A percentile compares a stretch with the other conserved stretches of the same genome.
Evolutionary conservation across 805 yeast species (phyloP).

Genomic region (Lipomyces oligophaga): DNA sequence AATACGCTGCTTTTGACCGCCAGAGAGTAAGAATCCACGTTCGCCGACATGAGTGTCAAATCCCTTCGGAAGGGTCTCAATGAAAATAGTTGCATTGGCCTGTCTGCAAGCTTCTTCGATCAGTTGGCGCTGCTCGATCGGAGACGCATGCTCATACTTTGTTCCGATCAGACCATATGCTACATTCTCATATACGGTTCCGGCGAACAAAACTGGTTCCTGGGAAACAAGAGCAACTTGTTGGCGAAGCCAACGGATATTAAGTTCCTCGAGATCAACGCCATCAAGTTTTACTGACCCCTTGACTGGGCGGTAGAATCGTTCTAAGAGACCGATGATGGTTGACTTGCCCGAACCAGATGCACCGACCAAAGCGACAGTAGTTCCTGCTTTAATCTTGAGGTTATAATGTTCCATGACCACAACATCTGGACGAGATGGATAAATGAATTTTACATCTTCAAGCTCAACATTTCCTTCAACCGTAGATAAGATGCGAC

Average conservation of each 20-base stretch:
- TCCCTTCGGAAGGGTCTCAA: slow-evolving; percentile 50
- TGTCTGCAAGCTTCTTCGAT: slow-evolving; percentile 45
- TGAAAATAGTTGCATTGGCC: slow-evolving; percentile 52
- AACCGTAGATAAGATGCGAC: slow-evolving; percentile 19
- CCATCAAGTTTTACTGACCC: slow-evolving; percentile 51
- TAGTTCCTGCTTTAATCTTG: slow-evolving; percentile 65
- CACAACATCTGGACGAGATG: slow-evolving; percentile 35
- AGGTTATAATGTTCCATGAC: slow-evolving; percentile 33
- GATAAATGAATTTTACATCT: slow-evolving; percentile 34
- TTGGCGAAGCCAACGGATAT: slow-evolving; percentile 49
- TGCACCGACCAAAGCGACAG: slow-evolving; percentile 91
- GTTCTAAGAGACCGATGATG: slow-evolving; percentile 51
- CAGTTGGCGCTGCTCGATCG: slow-evolving; percentile 40
- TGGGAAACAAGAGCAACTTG: slow-evolving; percentile 61
- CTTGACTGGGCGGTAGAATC: slow-evolving; percentile 53
- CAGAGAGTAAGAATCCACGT: slow-evolving; percentile 57
- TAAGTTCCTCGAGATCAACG: slow-evolving; percentile 46
- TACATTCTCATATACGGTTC: slow-evolving; percentile 73
- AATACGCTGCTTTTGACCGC: slow-evolving; percentile 64
- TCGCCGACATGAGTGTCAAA: slow-evolving; percentile 52
- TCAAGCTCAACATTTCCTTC: slow-evolving; percentile 41
- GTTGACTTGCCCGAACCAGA: slow-evolving; percentile 48
- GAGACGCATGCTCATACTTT: slow-evolving; percentile 35
- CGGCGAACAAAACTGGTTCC: slow-evolving; percentile 62
- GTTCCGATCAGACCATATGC: slow-evolving; percentile 59